Conservation (phyloP, 2,329 filamentous ascomycete species). For the Cladosporium sp. region DNA sequence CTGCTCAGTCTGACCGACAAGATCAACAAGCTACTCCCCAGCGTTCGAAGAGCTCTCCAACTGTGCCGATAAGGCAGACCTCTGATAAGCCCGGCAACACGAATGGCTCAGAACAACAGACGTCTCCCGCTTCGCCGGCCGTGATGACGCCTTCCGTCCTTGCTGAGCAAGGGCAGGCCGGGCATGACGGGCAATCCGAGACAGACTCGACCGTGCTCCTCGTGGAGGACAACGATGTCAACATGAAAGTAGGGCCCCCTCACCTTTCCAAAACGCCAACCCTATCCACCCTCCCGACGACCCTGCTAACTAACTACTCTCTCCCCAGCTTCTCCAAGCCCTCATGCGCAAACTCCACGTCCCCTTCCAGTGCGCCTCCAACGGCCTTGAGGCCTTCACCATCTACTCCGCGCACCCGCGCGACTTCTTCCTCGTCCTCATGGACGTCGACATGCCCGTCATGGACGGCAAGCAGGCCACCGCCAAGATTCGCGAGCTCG, state of each 20-base stretch:
- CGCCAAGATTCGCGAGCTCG: constrained; percentile 21
- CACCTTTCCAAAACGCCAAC: too few relatives aligned
- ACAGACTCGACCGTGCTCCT: constrained; percentile 19
- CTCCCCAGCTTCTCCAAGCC: constrained; percentile 17
- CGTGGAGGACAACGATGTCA: constrained; percentile 31
- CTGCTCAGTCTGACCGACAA: too few relatives aligned
- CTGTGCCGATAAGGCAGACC: too few relatives aligned
- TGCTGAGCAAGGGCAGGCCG: too few relatives aligned
- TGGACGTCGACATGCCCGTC: constrained; percentile 32
- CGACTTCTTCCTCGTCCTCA: constrained; percentile 26
- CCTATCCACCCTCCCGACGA: too few relatives aligned
- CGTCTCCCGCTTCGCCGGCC: not conserved
- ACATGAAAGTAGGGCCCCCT: constrained; percentile 18
- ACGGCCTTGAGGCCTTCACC: constrained; percentile 17
- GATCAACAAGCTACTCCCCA: too few relatives aligned
- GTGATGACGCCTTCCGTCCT: not conserved
- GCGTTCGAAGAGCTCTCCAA: too few relatives aligned
- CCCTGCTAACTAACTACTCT: too few relatives aligned
- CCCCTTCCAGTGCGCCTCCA: constrained; percentile 13
- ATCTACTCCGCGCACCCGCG: constrained; percentile 10
- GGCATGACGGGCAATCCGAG: not conserved
- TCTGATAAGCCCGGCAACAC: not conserved
- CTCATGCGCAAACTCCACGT: constrained; percentile 18
- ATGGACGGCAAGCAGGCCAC: constrained; percentile 29
- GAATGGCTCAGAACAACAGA: not conserved